Base-by-base conservation (phyloP, 495 filamentous ascomycete species). In the Parachaetomium inaequale region DNA sequence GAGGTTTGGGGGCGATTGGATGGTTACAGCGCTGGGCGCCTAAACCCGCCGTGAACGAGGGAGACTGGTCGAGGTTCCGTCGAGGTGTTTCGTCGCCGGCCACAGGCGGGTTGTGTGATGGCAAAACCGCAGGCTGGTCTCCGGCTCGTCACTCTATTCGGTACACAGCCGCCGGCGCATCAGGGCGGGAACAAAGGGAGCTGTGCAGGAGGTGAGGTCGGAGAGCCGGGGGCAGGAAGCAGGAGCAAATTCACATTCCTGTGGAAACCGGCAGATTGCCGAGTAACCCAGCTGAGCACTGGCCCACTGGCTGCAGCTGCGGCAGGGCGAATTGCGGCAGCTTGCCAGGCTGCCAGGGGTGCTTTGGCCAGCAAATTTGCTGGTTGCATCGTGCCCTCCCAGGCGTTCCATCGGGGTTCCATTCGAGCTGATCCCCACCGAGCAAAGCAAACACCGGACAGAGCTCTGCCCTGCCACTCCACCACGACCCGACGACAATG, bases 221-320 rank as follows among this genome's bases (percentile, higher is more conserved):
- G 58, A 55, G 7, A 36, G 49, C 31, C 47, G 50, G 56, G 43
- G 61, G 40, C 42, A 26, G 29, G 55, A 57, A 32, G 42, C 32
- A 59, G 62, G 63, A 65, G 61, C 64, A 68, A 68, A 68, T 68
- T 66, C 66, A 71, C 66, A 74, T 74, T 71, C 72, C 72, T 71
- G 64, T 72, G 72, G 70, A 73, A 73, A 75, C 69, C 61, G 69
- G 69, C 63, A 75, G 72, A 73, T 73, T 70, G n/a, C n/a, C n/a
- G n/a, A n/a, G n/a, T n/a, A n/a, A 57, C 42, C 17, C 19, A 66
- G 68, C 62, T 68, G 68, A 70, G 70, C 68, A 72, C 72, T 68
- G 68, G 67, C 66, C 70, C 55, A 58, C 56, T 50, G 47, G 36
- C 45, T 62, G 63, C 50, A 55, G 34, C 64, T 63, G 57, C 62